Percentiles rank a stretch among this genome's conserved stretches.
phyloP scores from a whole-genome alignment of 73 alveolate genomes.

The Loxodes magnus region DNA sequence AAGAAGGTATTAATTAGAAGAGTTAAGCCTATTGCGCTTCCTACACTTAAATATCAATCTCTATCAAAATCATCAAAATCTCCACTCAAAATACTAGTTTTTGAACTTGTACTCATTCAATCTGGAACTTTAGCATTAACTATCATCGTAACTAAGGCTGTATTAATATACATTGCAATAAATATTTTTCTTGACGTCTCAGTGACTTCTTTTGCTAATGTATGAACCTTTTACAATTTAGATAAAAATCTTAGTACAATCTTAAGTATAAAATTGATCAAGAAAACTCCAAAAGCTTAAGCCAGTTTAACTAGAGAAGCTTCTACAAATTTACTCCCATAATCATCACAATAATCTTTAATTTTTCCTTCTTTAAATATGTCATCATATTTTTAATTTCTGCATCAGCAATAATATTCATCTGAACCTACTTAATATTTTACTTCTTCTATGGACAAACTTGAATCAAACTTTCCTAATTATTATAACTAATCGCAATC shows the following conservation, averaged over 20 bases:
- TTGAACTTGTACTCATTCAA: neutral
- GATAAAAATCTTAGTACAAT: conserved; percentile 8
- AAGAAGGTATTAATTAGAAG: neutral
- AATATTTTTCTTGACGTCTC: neutral
- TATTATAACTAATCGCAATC: conserved; percentile 5
- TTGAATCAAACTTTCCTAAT: conserved; percentile 1
- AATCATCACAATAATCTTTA: conserved; percentile 14
- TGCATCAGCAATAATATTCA: conserved; percentile 19
- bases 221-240: conserved; percentile 19
- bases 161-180: neutral
- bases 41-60: neutral
- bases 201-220: conserved; percentile 6
- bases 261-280: conserved; percentile 21
- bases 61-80: neutral
- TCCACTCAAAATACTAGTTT: neutral
- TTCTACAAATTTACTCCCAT: conserved; percentile 1
- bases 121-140: neutral
- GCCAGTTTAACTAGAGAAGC: conserved; percentile 4
- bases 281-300: conserved; percentile 21
- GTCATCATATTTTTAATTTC: conserved; percentile 8
- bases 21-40: neutral
- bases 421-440: conserved; percentile 4
- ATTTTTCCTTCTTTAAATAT: conserved; percentile 9
- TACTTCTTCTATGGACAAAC: conserved; percentile 4
- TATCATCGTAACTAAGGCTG: neutral